A percentile compares a stretch with the other conserved stretches of the same genome.
phyloP scores from a whole-genome alignment of 2,329 filamentous ascomycete genomes.

The Cladosporium phlei region DNA sequence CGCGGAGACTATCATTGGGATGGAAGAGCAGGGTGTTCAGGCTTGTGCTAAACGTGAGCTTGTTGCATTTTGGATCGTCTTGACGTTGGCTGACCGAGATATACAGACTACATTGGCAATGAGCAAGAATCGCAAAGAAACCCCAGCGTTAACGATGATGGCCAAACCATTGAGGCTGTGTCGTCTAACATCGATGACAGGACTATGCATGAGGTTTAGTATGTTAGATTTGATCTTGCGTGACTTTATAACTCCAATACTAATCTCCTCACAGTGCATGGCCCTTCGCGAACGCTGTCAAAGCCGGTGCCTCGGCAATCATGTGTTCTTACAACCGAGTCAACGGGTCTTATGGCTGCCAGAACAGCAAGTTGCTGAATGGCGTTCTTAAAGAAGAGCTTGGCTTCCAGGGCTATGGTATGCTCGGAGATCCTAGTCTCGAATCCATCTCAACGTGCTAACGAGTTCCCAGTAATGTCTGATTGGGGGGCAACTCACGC shows the following conservation, averaged over 20 bases:
- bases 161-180: constrained; percentile 31
- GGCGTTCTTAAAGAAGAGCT: constrained; percentile 68
- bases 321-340: constrained; percentile 52
- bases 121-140: constrained; percentile 38
- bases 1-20: constrained; percentile 40
- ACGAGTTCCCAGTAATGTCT: constrained; percentile 61
- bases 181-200: constrained; percentile 46
- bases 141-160: constrained; percentile 19
- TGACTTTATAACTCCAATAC: neutral
- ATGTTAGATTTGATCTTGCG: neutral
- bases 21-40: constrained; percentile 39
- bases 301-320: constrained; percentile 22
- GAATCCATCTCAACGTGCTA: neutral
- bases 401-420: constrained; percentile 59
- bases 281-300: constrained; percentile 31
- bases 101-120: constrained; percentile 54
- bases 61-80: too few species aligned
- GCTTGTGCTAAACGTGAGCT: constrained; percentile 46
- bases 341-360: constrained; percentile 59
- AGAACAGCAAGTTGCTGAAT: constrained; percentile 63
- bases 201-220: constrained; percentile 57
- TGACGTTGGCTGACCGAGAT: constrained; percentile 61
- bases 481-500: constrained; percentile 58
- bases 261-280: constrained; percentile 13
- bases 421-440: neutral